These are phyloP conservation scores for Malassezia equina DNA, from an alignment of 1,284 basidiomycete species.

Conservation along the genomic window DNA sequence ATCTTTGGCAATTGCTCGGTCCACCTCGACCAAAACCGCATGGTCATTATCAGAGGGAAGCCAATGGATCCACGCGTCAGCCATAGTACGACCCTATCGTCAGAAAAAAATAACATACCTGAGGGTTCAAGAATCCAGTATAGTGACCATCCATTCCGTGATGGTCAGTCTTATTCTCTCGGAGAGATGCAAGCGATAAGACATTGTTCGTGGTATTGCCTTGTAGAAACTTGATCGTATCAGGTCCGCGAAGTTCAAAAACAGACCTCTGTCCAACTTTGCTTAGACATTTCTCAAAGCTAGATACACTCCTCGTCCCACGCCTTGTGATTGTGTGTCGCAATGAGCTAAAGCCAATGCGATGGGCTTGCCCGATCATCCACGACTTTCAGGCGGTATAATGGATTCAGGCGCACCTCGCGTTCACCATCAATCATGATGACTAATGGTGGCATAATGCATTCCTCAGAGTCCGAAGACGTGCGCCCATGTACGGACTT, in stretches of 20 bases:
- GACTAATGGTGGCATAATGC: not conserved
- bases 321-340: not conserved
- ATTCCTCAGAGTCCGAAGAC: not conserved
- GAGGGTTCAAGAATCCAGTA: conserved; percentile 73
- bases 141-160: conserved; percentile 56
- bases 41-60: conserved; percentile 17
- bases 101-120: conserved; percentile 53
- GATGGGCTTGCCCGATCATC: not conserved
- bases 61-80: conserved; percentile 74
- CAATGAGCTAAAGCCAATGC: not conserved
- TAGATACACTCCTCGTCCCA: not conserved
- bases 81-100: conserved; percentile 70
- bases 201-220: conserved; percentile 65
- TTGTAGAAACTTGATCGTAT: conserved; percentile 75
- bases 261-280: conserved; percentile 45
- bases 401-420: not conserved
- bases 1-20: conserved; percentile 52
- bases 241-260: conserved; percentile 67
- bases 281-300: not conserved
- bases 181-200: conserved; percentile 25
- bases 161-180: not conserved
- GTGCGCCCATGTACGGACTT: not conserved
- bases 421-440: too few species aligned
- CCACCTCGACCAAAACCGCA: conserved; percentile 66
- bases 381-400: not conserved